Percentiles rank a stretch among this genome's conserved stretches.
Conservation (phyloP, 2,329 filamentous ascomycete genomes). For the Fusarium sublunatum region DNA sequence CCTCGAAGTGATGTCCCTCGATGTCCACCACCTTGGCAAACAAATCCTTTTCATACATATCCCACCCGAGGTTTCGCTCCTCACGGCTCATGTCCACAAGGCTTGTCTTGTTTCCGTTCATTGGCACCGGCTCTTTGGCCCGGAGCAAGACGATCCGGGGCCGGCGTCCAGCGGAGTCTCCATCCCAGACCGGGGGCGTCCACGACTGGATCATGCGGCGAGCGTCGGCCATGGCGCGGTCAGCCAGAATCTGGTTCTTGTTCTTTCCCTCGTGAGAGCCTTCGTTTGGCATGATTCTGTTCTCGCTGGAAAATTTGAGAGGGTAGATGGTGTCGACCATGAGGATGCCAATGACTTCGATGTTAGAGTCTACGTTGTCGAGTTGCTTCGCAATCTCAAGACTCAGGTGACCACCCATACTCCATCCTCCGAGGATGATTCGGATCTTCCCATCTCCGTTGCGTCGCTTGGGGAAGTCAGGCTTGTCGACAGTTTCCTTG, state of each 20-base stretch:
- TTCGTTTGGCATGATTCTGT: slow-evolving; percentile 26
- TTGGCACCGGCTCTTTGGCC: slow-evolving; percentile 56
- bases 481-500: slow-evolving; percentile 49
- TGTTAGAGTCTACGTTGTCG: slow-evolving; percentile 49
- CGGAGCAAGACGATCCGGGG: slow-evolving; percentile 60
- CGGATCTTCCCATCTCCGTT: slow-evolving; percentile 47
- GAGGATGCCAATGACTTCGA: slow-evolving; percentile 62
- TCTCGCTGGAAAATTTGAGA: slow-evolving; percentile 26
- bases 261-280: slow-evolving; percentile 47
- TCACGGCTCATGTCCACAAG: slow-evolving; percentile 59
- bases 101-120: slow-evolving; percentile 43
- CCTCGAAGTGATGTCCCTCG: slow-evolving; percentile 63
- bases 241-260: slow-evolving; percentile 51
- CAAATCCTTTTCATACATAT: slow-evolving; percentile 57
- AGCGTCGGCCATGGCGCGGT: slow-evolving; percentile 57
- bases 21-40: slow-evolving; percentile 60
- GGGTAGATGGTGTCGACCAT: slow-evolving; percentile 64
- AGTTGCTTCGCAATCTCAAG: slow-evolving; percentile 62
- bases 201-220: slow-evolving; percentile 55
- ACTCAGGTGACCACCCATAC: slow-evolving; percentile 63
- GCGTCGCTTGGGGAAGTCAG: slow-evolving; percentile 45
- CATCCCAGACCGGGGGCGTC: slow-evolving; percentile 55
- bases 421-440: slow-evolving; percentile 67
- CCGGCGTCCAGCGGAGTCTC: slow-evolving; percentile 37
- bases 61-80: slow-evolving; percentile 62